phyloP scores from a whole-genome alignment of 352 stramenopile genomes.

The Saprolegnia diclina region DNA sequence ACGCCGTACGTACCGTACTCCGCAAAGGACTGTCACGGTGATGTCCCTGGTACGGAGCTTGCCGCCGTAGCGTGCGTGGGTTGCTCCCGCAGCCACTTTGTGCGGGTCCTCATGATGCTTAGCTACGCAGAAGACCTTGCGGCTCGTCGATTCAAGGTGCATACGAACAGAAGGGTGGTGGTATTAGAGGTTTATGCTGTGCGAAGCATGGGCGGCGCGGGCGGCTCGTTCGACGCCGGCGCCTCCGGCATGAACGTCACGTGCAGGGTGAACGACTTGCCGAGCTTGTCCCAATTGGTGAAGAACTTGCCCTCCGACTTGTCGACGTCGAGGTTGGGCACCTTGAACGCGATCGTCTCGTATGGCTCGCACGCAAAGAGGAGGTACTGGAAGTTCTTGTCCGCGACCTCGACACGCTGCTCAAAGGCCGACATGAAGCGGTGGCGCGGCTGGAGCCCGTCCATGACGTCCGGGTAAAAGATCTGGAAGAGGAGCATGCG shows the following conservation, averaged over 20 bases:
- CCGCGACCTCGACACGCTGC: slow-evolving; percentile 95
- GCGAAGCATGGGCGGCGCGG: too few relatives aligned
- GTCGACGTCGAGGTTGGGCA: slow-evolving; percentile 96
- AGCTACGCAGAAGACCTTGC: too few relatives aligned
- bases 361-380: slow-evolving; percentile 99
- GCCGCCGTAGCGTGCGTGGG: too few relatives aligned
- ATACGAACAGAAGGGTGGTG: too few relatives aligned
- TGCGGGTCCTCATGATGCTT: too few relatives aligned
- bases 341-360: slow-evolving; percentile 99
- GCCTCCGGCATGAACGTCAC: slow-evolving; percentile 42
- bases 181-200: too few relatives aligned
- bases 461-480: slow-evolving; percentile 94
- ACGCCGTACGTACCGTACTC: too few relatives aligned
- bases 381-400: slow-evolving; percentile 95
- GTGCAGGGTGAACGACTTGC: slow-evolving; percentile 94
- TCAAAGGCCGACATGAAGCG: slow-evolving; percentile 99
- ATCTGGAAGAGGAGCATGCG: slow-evolving; percentile 92
- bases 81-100: too few relatives aligned
- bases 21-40: too few relatives aligned
- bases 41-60: too few relatives aligned
- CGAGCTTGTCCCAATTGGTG: slow-evolving; percentile 95
- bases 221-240: not conserved
- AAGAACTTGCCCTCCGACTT: slow-evolving; percentile 94
- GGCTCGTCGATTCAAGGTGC: too few relatives aligned
- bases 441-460: slow-evolving; percentile 92